Evolutionary conservation across 2,329 filamentous ascomycete genomes (phyloP).

Genomic region (Aspergillus ruber): DNA sequence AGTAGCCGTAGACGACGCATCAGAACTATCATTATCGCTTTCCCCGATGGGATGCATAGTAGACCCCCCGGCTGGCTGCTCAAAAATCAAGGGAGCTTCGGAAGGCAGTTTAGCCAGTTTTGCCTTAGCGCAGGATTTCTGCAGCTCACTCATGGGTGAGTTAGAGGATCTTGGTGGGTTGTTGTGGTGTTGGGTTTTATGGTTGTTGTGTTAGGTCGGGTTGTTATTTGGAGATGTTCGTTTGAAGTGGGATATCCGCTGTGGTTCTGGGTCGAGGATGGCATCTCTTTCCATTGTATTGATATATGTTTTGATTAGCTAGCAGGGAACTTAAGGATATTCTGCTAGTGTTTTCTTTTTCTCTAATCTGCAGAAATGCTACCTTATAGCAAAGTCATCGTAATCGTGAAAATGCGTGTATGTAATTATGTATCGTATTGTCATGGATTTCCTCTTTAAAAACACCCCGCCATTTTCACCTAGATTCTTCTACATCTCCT

Average conservation of each 20-base stretch:
- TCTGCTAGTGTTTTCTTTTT: no score
- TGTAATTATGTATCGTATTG: neutral
- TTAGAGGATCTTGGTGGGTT: neutral
- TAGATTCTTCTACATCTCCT: neutral
- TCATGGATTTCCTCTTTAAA: neutral
- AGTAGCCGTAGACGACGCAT: slow-evolving; percentile 90
- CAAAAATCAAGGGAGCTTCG: slow-evolving; percentile 45
- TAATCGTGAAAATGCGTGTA: no score
- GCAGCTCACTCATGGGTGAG: slow-evolving; percentile 67
- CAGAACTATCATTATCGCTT: slow-evolving; percentile 51
- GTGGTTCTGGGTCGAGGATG: no score
- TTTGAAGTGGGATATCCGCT: neutral
- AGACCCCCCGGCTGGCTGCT: slow-evolving; percentile 26
- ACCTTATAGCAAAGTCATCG: no score
- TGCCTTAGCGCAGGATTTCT: slow-evolving; percentile 70
- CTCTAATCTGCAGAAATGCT: no score
- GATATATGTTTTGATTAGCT: no score
- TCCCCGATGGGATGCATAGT: slow-evolving; percentile 31
- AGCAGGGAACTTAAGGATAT: no score
- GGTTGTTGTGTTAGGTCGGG: neutral
- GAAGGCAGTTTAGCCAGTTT: slow-evolving; percentile 60
- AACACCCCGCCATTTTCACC: neutral
- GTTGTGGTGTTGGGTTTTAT: neutral
- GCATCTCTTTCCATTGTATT: no score
- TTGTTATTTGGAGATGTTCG: neutral